Evolutionary conservation across 495 filamentous ascomycete species (phyloP).

Genomic region (Astrothelium macrocarpum): DNA sequence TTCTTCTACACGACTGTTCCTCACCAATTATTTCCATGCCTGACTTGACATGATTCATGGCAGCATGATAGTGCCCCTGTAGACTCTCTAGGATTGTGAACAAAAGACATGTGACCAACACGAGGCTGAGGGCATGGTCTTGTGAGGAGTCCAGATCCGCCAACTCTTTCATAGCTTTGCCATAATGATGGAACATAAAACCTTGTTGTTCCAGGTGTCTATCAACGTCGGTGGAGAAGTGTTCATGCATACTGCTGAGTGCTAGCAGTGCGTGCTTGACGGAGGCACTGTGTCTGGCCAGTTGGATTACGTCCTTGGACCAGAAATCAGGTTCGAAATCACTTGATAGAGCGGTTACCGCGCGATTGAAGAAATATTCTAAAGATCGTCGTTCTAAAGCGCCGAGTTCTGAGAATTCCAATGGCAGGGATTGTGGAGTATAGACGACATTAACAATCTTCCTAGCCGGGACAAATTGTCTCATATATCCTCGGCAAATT

Average conservation of each 20-base stretch:
- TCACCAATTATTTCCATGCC: not conserved
- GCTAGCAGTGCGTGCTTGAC: not conserved
- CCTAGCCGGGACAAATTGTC: not conserved
- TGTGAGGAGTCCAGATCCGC: not conserved
- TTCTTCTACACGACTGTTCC: not conserved
- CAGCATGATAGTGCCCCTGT: not conserved
- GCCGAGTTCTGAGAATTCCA: not conserved
- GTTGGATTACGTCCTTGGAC: not conserved
- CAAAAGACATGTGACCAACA: not conserved
- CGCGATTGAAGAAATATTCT: not conserved
- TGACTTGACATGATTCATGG: not conserved
- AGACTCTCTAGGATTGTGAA: not conserved
- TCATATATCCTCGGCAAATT: not conserved
- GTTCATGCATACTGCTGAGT: not conserved
- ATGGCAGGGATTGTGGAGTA: not conserved
- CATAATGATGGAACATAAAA: not conserved
- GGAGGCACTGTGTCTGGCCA: not conserved
- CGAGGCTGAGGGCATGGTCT: not conserved
- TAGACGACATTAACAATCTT: not conserved
- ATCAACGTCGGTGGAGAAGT: not conserved
- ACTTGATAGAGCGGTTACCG: not conserved
- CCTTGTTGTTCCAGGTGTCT: not conserved
- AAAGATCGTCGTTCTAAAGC: not conserved
- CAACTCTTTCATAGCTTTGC: not conserved
- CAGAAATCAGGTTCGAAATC: not conserved